Conservation (phyloP, 2,329 filamentous ascomycete genomes). For the Epicoccum nigrum region DNA sequence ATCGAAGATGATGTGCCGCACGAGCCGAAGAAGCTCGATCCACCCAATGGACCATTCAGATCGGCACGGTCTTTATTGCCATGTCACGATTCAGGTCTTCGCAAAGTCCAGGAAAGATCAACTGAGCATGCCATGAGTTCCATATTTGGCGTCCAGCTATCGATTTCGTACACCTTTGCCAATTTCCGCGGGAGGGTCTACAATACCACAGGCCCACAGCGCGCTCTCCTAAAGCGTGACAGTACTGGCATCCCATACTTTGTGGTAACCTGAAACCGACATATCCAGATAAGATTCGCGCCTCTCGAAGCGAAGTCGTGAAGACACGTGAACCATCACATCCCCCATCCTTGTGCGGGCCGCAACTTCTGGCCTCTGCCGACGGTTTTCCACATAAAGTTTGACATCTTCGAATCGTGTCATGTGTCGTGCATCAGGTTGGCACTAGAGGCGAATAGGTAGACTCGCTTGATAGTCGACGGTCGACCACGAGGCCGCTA, state of each 20-base stretch:
- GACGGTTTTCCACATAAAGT: constrained; percentile 16
- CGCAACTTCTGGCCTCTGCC: constrained; percentile 16
- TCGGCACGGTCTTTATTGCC: background rate
- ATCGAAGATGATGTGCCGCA: background rate
- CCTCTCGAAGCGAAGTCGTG: constrained; percentile 10
- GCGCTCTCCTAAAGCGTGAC: constrained; percentile 13
- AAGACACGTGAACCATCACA: constrained; percentile 12
- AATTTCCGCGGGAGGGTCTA: constrained; percentile 17
- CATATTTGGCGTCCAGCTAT: constrained; percentile 24
- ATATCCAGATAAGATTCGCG: constrained; percentile 13
- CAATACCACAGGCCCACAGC: constrained; percentile 11
- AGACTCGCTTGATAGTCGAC: constrained; percentile 23
- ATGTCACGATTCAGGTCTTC: constrained; percentile 1
- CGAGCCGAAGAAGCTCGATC: background rate
- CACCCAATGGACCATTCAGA: constrained; percentile 1
- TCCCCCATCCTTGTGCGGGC: constrained; percentile 15
- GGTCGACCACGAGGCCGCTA: constrained; percentile 21
- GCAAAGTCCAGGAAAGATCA: background rate
- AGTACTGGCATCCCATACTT: constrained; percentile 8
- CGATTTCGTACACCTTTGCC: constrained; percentile 18
- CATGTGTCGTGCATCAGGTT: constrained; percentile 30
- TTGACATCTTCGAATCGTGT: constrained; percentile 20
- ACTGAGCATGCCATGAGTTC: background rate
- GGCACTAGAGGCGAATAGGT: constrained; percentile 17
- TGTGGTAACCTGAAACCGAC: constrained; percentile 10